Conservation (phyloP, 106 monocot genomes). For the Allium fistulosum region DNA sequence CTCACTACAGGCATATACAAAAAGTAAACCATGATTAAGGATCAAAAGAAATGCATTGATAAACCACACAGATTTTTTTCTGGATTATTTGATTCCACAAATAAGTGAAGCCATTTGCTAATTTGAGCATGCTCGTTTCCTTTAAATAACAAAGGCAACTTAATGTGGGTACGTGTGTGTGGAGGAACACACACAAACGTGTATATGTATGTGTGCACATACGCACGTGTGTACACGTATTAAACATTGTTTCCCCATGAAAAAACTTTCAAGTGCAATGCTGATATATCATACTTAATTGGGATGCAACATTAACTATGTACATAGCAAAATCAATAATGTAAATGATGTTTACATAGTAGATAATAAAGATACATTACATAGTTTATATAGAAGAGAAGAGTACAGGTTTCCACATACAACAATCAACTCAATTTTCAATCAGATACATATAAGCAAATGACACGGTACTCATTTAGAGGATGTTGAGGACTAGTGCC, state of each 20-base stretch:
- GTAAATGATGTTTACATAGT: no score
- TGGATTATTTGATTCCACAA: not conserved
- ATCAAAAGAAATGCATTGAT: not conserved
- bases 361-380: not conserved
- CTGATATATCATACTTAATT: no score
- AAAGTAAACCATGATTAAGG: conserved; percentile 1
- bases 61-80: not conserved
- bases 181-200: no score
- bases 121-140: not conserved
- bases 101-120: not conserved
- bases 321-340: no score
- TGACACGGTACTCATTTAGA: conserved; percentile 8
- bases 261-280: no score
- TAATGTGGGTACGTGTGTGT: no score
- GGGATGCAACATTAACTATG: no score
- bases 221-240: no score
- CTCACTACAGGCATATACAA: no score
- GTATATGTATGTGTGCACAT: no score
- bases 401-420: not conserved
- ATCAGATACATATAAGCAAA: not conserved
- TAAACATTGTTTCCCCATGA: no score
- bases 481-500: conserved; percentile 29
- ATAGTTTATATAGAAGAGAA: not conserved
- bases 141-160: no score
- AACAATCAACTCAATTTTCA: not conserved